A percentile compares a stretch with the other conserved stretches of the same genome.
phyloP scores from a whole-genome alignment of 1,284 basidiomycete genomes.

The Uromyces viciae-fabae region DNA sequence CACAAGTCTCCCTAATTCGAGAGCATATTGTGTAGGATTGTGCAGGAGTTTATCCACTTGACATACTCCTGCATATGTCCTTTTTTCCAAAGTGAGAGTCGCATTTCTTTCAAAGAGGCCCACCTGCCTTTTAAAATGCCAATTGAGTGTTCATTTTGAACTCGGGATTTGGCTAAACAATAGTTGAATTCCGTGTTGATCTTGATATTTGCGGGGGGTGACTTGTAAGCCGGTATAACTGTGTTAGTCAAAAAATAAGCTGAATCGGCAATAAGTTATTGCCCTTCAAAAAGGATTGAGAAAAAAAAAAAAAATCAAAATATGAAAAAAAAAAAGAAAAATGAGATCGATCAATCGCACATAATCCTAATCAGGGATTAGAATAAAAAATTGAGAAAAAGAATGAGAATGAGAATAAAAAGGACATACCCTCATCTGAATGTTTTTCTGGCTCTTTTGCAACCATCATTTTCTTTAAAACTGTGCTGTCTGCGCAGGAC shows the following conservation, averaged over 20 bases:
- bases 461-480: no score
- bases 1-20: neutral
- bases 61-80: neutral
- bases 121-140: constrained; percentile 10
- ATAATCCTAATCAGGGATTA: neutral
- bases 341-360: neutral
- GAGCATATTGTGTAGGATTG: neutral
- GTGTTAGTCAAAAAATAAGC: neutral
- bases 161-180: constrained; percentile 10
- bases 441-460: no score
- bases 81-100: neutral
- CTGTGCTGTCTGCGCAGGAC: no score
- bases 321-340: neutral
- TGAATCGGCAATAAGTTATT: neutral
- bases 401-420: no score
- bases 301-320: no score
- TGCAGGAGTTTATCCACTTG: neutral
- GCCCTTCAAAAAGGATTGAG: neutral
- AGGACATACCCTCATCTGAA: no score
- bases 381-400: no score
- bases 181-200: constrained; percentile 17
- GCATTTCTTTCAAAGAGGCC: no score
- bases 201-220: neutral
- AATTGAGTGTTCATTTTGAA: constrained; percentile 14
- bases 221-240: constrained; percentile 22